Evolutionary conservation across 257 asterid species (phyloP).

Genomic region (Solanum chmielewskii): DNA sequence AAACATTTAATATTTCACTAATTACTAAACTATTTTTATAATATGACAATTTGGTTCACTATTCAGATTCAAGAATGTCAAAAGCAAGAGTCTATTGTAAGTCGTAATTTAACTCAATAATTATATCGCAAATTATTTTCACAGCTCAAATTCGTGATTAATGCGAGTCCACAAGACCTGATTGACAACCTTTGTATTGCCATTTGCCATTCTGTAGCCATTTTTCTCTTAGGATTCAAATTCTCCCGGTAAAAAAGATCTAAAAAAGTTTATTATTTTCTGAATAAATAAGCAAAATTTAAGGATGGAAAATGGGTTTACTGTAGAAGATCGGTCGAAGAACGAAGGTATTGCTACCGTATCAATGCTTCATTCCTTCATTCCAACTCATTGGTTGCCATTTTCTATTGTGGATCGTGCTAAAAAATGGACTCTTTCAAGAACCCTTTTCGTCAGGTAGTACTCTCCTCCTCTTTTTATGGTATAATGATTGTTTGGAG

Average conservation of each 20-base stretch:
- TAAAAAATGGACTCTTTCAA: conserved; percentile 95
- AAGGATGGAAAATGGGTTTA: conserved; percentile 29
- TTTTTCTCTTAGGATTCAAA: neutral
- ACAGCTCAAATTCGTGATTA: neutral
- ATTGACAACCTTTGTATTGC: neutral
- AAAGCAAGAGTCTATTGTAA: too few relatives aligned
- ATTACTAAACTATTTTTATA: neutral
- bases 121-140: too few relatives aligned
- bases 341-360: conserved; percentile 97
- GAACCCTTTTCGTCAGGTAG: conserved; percentile 90
- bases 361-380: conserved; percentile 78
- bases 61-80: too few relatives aligned
- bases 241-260: neutral
- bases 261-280: neutral
- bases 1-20: too few relatives aligned
- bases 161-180: neutral
- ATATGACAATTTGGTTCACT: too few relatives aligned
- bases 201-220: neutral
- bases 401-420: conserved; percentile 94
- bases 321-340: conserved; percentile 70
- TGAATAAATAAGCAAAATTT: neutral
- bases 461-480: neutral
- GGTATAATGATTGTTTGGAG: neutral
- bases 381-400: conserved; percentile 99
- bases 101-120: too few relatives aligned